Evolutionary conservation across 768 basidiomycete genomes (phyloP), one percentile per base, ranked within the genome.

Genomic region (Brasilioporus rufonigricans): DNA sequence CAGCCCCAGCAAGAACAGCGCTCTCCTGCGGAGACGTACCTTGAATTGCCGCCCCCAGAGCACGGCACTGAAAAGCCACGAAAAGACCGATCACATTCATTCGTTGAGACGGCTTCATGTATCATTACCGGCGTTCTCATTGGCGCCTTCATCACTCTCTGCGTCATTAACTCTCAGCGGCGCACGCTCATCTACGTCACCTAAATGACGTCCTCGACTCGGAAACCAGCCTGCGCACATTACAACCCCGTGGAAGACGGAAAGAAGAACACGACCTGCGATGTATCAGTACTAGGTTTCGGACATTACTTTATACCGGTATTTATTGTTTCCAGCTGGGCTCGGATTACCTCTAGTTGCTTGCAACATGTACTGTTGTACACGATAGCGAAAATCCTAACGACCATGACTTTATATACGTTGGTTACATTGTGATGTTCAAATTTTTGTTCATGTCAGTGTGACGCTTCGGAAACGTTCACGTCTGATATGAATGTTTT

Each of bases 51-150:
- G 29, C 43, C 52, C 11, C 32, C 40, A 9, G 57, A 54, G 36
- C 27, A 44, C 33, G 58, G 41, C 26, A 18, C 23, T 9, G 53
- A 48, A 43, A 66, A 65, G 55, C 53, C 45, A 24, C 63, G 50
- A 48, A 60, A 58, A 48, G 46, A 38, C 33, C 64, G 57, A 44
- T 53, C 65, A 35, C 65, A 61, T 59, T 68, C 68, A 32, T 38
- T 68, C 26, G 11, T 60, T 26, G 71, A 68, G 55, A 72, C 75
- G 44, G 76, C 78, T 48, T 80, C 79, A 45, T 77, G 75, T 61
- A 67, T 80, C 48, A 65, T 81, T 52, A 78, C 84, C 21, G 86
- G 85, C 35, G 81, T 87, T 61, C 71, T 87, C 46, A 69, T 83
- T 44, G 83, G 83, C 40, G 76, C 82, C 24, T 79, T 82, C 59